Evolutionary conservation across 345 rosid species (phyloP), one percentile per base, ranked within the genome.

Genomic region (Capsella bursapastoris): DNA sequence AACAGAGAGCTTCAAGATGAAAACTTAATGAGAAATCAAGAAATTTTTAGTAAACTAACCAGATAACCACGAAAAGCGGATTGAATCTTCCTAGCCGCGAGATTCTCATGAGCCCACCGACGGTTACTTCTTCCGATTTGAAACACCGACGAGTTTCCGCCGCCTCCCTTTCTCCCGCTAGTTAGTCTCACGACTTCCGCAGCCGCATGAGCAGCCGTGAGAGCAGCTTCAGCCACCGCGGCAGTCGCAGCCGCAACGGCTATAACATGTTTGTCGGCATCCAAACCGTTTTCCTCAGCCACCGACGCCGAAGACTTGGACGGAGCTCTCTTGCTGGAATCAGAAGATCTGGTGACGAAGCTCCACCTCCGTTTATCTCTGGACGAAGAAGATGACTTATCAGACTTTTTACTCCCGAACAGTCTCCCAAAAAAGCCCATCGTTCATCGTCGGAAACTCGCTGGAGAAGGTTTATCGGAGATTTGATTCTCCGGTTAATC

Each of bases 131-230:
- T 53, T 35, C 83, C 75, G 12, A 68, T 50, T 59, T 72, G 44
- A 70, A 31, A 68, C 50, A 66, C 45, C 51, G 62, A 56, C 2
- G 81, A 40, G 7, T 64, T 68, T 10, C 56, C 67, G 7, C 45
- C 71, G 11, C 53, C 18, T 2, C 35, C 41, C 3, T 13, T 62
- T 14, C 64, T 47, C 4, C 66, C 57, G 15, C 86, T 82, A 2
- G 98, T 95, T 34, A 92, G 86, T 59, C 96, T 82, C 16, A 92
- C 98, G 0, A 90, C 98, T 82, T 92, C 96, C 0, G 98, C 96
- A 0, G 99, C 99, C 2, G 98, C 98, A 61, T 88, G 92, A 8
- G 97, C 98, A 1, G 98, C 97, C 0, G 91, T 90, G n/a, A 92
- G 78, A 4, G 99, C 98, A 1, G 97, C 97, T 82, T 92, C 96